phyloP scores from a whole-genome alignment of 805 yeast genomes.

The Yamadazyma sp. region DNA sequence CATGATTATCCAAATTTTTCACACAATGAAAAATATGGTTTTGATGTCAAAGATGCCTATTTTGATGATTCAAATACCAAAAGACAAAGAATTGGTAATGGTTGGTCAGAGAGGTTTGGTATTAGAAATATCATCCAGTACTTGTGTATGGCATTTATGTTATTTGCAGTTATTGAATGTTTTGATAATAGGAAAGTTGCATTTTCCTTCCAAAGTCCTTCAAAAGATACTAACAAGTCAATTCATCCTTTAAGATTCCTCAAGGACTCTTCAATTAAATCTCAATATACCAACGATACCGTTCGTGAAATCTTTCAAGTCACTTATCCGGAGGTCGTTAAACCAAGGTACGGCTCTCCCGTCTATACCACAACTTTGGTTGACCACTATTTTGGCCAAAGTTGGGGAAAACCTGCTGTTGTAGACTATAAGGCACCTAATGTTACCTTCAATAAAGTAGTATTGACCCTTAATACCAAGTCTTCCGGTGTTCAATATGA shows the following conservation, averaged over 20 bases:
- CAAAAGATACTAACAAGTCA: background rate
- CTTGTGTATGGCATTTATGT: no score
- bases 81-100: background rate
- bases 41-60: no score
- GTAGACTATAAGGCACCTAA: slow-evolving; percentile 42
- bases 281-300: background rate
- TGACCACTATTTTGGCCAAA: slow-evolving; percentile 50
- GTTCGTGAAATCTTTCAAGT: slow-evolving; percentile 23
- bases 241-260: background rate
- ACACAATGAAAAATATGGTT: background rate
- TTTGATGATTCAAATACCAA: no score
- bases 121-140: no score
- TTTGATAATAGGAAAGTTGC: background rate
- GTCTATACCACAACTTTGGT: slow-evolving; percentile 42
- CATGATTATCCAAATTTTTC: background rate
- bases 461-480: slow-evolving; percentile 49
- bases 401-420: slow-evolving; percentile 58
- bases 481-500: slow-evolving; percentile 64
- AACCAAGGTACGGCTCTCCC: slow-evolving; percentile 24
- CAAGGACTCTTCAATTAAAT: background rate
- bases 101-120: background rate
- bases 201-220: background rate
- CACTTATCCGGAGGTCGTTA: slow-evolving; percentile 24
- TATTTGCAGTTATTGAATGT: background rate
- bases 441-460: slow-evolving; percentile 48